Evolutionary conservation across 345 rosid species (phyloP), one percentile per base, ranked within the genome.

Genomic region (Turnera subulata): DNA sequence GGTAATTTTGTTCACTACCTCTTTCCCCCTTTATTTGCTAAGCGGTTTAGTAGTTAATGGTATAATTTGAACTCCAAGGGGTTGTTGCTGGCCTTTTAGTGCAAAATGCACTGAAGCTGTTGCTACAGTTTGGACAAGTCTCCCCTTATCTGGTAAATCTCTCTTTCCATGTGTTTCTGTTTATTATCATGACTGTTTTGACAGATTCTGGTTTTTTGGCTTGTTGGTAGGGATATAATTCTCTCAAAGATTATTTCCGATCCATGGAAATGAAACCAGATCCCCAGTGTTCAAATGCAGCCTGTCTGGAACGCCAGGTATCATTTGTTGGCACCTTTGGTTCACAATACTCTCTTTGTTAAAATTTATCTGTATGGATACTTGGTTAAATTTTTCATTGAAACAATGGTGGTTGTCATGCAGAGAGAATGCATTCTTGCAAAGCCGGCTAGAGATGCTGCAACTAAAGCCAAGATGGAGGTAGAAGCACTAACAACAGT

Each of bases 211-310:
- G 43, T 26, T 39, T 65, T 64, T 29, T 53, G 62, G 42, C 56
- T 58, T 75, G 66, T 43, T 61, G 54, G 33, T 76, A 87, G 99
- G 99, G 97, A 43, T 93, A 89, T 66, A 93, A 83, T 73, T 87
- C 99, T 58, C 93, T 93, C 17, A 93, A 89, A 70, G 97, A 89
- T 72, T 93, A 43, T 72, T 93, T 93, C 73, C 99, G 97, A 64
- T 83, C 97, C 57, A 85, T 93, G 97, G 82, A 83, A 75, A 85
- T 86, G 97, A 89, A 78, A 78, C 97, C 97, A 56, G 89, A 89
- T 68, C 94, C 97, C 26, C 97, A 89, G 61, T 93, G 97, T 80
- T 76, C 91, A 26, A 93, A 93, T 76, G 80, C 71, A 53, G 88
- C 87, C 57, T 89, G 99, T 76, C 70, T 93, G 59, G 85, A 89